Evolutionary conservation across 2,329 filamentous ascomycete species (phyloP), one percentile per base, ranked within the genome.

Genomic region (Nectriaceae sp.): DNA sequence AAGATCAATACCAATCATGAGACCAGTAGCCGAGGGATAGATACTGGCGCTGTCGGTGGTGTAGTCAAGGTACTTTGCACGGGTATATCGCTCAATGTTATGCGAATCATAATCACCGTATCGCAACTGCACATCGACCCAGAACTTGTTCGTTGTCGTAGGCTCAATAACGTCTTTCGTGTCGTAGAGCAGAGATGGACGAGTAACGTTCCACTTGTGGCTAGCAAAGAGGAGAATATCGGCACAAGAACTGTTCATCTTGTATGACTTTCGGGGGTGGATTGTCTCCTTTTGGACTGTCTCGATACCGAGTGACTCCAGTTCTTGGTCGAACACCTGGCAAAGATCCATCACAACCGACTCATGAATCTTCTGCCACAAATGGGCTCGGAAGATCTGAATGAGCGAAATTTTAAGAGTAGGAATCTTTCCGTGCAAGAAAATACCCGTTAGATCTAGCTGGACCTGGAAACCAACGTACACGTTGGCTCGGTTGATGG

Each of bases 361-460:
- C 71, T 99, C 94, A 71, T 99, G 95, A 40, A 99, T 97, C 79
- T 99, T 99, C 70, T 99, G 94, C 94, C 94, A 99, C 77, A 99
- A 85, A 83, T 99, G 94, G 44, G 95, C 94, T 68, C 94, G 87
- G 89, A 99, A 99, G 62, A 99, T 99, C 68, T 99, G 94, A 52
- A 99, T 99, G 45, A 99, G 77, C 0, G 92, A 97, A 54, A 99
- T 99, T 75, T 99, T 99, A 37, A 99, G 74, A 0, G 94, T 99
- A 0, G 94, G 95, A 48, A 99, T 99, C 74, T 99, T 99, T 62
- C 94, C 94, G 76, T 99, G 95, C 66, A 99, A 79, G 84, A 99
- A 99, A 53, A 99, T 99, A 68, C 94, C 94, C 1, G 95, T 99
- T 47, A 99, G 75, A 80, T 99, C 94, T 42, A 99, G 82, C 65